These are phyloP conservation scores for Plasmodium gonderi DNA, from an alignment of 169 alveolate genomes.

Conservation along the genomic window DNA sequence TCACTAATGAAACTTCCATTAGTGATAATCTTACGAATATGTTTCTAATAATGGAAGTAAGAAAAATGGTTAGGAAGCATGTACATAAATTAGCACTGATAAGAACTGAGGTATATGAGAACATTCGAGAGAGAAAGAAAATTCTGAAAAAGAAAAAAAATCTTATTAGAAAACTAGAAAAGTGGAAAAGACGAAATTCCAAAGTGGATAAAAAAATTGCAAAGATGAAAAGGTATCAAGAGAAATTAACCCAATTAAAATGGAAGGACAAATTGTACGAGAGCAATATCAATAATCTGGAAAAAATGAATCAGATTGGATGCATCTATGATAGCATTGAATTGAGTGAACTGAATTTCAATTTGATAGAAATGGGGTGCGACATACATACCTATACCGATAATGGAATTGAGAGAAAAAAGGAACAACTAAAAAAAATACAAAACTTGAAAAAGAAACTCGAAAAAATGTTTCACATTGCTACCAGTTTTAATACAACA, in stretches of 20 bases:
- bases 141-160: slow-evolving; percentile 1
- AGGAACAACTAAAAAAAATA: neutral
- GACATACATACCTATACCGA: neutral
- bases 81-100: neutral
- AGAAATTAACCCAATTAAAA: slow-evolving; percentile 10
- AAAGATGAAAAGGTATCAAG: slow-evolving; percentile 16
- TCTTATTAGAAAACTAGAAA: neutral
- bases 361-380: neutral
- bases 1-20: neutral
- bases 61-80: neutral
- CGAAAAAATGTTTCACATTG: neutral
- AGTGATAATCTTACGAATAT: neutral
- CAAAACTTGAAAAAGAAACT: neutral
- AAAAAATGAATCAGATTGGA: slow-evolving; percentile 28
- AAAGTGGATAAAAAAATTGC: slow-evolving; percentile 37
- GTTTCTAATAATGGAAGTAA: no score
- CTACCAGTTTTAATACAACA: neutral
- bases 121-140: neutral
- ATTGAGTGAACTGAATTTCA: neutral
- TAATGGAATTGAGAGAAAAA: slow-evolving; percentile 8
- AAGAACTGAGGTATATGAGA: slow-evolving; percentile 44
- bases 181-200: neutral
- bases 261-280: slow-evolving; percentile 7
- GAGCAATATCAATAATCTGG: slow-evolving; percentile 5
- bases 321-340: slow-evolving; percentile 15